Percentiles rank a stretch among this genome's conserved stretches.
Evolutionary conservation across 2,329 filamentous ascomycete species (phyloP).

Genomic region (Aspergillus carbonarius): DNA sequence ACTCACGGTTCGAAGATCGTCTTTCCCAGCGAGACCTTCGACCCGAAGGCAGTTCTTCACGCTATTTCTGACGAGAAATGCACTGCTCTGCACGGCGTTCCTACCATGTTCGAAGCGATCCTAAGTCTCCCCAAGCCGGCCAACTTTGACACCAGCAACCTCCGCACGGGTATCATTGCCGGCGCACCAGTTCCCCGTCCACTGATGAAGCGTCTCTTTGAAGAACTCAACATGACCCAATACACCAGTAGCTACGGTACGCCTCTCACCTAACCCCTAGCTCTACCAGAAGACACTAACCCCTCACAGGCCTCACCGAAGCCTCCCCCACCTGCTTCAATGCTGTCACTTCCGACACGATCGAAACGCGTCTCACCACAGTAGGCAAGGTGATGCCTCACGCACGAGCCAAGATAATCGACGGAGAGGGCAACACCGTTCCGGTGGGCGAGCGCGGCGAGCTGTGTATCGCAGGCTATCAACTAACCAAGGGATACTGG

Average conservation of each 20-base stretch:
- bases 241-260: constrained; percentile 64
- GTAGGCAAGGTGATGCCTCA: constrained; percentile 77
- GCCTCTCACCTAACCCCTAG: background rate
- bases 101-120: constrained; percentile 77
- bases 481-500: constrained; percentile 62
- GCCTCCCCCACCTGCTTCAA: constrained; percentile 80
- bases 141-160: constrained; percentile 50
- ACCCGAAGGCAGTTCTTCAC: constrained; percentile 63
- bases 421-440: constrained; percentile 61
- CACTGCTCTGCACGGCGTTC: constrained; percentile 77
- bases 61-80: constrained; percentile 67
- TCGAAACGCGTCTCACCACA: constrained; percentile 65
- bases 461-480: constrained; percentile 75
- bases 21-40: constrained; percentile 73
- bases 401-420: constrained; percentile 73
- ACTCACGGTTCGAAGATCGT: constrained; percentile 76
- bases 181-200: constrained; percentile 74
- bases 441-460: constrained; percentile 69
- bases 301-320: constrained; percentile 63
- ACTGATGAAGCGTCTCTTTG: constrained; percentile 70
- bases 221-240: constrained; percentile 71
- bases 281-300: background rate
- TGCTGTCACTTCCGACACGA: constrained; percentile 70
- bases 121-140: constrained; percentile 50
- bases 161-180: constrained; percentile 76